Conservation (phyloP, 2,329 filamentous ascomycete species). For the Nemania serpens region DNA sequence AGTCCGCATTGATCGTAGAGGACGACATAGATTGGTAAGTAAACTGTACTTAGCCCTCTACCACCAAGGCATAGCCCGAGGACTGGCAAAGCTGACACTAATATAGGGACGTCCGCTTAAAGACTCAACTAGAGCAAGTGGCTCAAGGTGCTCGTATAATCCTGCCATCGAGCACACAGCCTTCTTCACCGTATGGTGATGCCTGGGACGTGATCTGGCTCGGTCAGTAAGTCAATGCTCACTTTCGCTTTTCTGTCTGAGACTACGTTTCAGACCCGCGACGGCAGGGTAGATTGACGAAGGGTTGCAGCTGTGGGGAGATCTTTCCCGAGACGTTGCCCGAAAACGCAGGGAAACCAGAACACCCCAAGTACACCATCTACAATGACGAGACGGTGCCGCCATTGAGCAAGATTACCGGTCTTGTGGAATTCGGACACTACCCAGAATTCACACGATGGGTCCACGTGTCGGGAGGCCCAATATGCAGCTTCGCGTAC, state of each 20-base stretch:
- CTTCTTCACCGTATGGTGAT: conserved; percentile 37
- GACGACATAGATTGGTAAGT: conserved; percentile 46
- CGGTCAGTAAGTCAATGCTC: conserved; percentile 29
- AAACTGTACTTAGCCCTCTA: too few relatives aligned
- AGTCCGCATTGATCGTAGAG: conserved; percentile 46
- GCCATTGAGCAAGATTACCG: conserved; percentile 34
- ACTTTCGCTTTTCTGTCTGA: too few relatives aligned
- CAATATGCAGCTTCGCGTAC: conserved; percentile 41
- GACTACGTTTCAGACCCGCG: too few relatives aligned
- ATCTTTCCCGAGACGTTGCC: conserved; percentile 37
- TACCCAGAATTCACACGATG: conserved; percentile 33
- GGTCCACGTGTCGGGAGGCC: conserved; percentile 35
- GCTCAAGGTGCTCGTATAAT: conserved; percentile 41
- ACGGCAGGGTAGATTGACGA: too few relatives aligned
- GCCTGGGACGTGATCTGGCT: conserved; percentile 39
- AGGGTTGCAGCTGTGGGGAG: conserved; percentile 33
- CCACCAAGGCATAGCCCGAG: neutral
- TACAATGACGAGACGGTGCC: conserved; percentile 14
- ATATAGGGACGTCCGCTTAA: conserved; percentile 41
- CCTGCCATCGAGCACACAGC: conserved; percentile 30
- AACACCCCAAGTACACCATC: neutral
- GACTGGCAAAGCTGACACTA: neutral
- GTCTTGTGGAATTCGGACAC: conserved; percentile 35
- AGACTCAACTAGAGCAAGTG: conserved; percentile 40
- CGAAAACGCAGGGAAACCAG: conserved; percentile 30